Conservation (phyloP, 2,329 filamentous ascomycete species). For the Aphanoascus verrucosus region DNA sequence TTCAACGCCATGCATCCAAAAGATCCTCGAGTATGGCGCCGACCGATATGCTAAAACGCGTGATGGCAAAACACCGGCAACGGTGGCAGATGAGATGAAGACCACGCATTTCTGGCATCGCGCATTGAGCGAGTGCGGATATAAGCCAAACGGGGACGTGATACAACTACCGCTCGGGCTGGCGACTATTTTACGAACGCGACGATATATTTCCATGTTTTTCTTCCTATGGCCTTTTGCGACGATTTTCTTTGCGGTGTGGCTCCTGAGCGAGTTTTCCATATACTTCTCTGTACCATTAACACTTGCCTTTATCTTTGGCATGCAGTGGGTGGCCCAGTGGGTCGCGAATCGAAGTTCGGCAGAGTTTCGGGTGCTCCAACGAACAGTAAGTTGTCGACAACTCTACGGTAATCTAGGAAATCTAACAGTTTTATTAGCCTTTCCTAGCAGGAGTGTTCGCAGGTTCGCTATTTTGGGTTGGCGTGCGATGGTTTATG, state of each 20-base stretch:
- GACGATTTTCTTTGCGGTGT: slow-evolving; percentile 59
- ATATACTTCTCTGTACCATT: slow-evolving; percentile 68
- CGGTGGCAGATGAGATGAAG: slow-evolving; percentile 83
- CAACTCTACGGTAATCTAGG: neutral
- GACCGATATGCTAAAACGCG: slow-evolving; percentile 84
- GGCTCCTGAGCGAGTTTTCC: slow-evolving; percentile 61
- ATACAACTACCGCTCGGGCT: slow-evolving; percentile 62
- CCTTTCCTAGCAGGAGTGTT: slow-evolving; percentile 94
- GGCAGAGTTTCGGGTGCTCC: slow-evolving; percentile 76
- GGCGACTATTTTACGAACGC: slow-evolving; percentile 61
- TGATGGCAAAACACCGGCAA: slow-evolving; percentile 79
- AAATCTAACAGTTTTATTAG: slow-evolving; percentile 34
- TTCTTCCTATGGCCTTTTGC: slow-evolving; percentile 82
- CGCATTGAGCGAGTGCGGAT: slow-evolving; percentile 74
- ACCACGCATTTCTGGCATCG: slow-evolving; percentile 70
- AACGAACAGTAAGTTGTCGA: slow-evolving; percentile 62
- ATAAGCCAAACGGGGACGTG: slow-evolving; percentile 64
- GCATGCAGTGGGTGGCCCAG: slow-evolving; percentile 65
- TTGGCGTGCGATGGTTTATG: slow-evolving; percentile 64
- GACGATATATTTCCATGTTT: slow-evolving; percentile 69
- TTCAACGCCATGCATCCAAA: slow-evolving; percentile 76
- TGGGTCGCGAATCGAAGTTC: slow-evolving; percentile 73
- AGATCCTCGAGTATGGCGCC: slow-evolving; percentile 88
- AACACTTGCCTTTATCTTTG: slow-evolving; percentile 51
- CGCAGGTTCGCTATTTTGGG: slow-evolving; percentile 71